Evolutionary conservation across 2,329 filamentous ascomycete species (phyloP), one percentile per base, ranked within the genome.

Genomic region (Fusarium stilboides): DNA sequence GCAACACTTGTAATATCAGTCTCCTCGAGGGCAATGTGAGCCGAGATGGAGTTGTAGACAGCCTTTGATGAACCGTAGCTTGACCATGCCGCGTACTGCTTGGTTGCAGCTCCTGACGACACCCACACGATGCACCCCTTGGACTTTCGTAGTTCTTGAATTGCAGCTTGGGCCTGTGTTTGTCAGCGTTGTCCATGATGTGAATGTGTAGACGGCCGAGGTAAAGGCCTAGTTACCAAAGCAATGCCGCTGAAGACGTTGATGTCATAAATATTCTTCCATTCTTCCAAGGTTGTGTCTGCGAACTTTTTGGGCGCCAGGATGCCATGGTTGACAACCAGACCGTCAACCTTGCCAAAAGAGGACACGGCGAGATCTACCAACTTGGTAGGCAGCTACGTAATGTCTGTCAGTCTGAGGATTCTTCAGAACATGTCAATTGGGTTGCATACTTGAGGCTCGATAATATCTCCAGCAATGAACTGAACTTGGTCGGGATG

Each of bases 261-360:
- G 65, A 94, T 84, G 72, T 97, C 91, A 79, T 94, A 98, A 10
- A 87, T 84, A 3, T 82, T 80, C 74, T 89, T 91, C 93, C 94
- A 98, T 64, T 92, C 90, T 37, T 92, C 89, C 0, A 89, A 76
- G n/a, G 88, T 87, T 17, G 86, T 85, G 57, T 95, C 87, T 5
- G 82, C 88, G 44, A 98, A 82, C 51, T 88, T 88, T 42, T 97
- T 90, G 2, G 94, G 92, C n/a, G 89, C 87, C 44, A 99, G 81
- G 1, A 89, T 84, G 20, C 94, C 94, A 77, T 99, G 96, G 79
- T 98, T 98, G 65, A 98, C 82, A 14, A 99, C 88, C 44, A 99
- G 78, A 2, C 90, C 92, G 76, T 99, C 94, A 6, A 99, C 80
- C 49, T 83, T 84, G 12, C 90, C 91, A 78, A 93, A 98, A 1